Evolutionary conservation across 345 rosid species (phyloP).

Genomic region (Noccaea bulbosa): DNA sequence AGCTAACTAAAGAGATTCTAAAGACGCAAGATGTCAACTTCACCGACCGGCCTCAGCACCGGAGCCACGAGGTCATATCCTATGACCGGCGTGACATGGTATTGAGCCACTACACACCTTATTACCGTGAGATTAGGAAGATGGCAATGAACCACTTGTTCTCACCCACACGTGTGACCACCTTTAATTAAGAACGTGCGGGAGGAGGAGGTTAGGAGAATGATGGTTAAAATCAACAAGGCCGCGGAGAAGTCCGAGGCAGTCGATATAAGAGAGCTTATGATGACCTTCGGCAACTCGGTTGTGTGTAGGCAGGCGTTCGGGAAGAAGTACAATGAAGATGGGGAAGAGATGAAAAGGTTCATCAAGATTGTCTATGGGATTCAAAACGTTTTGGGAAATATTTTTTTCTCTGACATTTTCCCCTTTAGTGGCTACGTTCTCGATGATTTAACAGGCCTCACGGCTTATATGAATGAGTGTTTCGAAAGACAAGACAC

Average conservation of each 20-base stretch:
- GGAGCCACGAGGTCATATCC: slow-evolving; percentile 35
- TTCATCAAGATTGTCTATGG: slow-evolving; percentile 44
- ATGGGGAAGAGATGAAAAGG: slow-evolving; percentile 42
- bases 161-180: slow-evolving; percentile 40
- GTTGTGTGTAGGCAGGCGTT: slow-evolving; percentile 47
- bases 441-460: slow-evolving; percentile 42
- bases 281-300: slow-evolving; percentile 42
- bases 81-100: slow-evolving; percentile 48
- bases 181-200: slow-evolving; percentile 44
- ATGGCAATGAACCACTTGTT: slow-evolving; percentile 44
- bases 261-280: slow-evolving; percentile 40
- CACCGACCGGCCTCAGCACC: slow-evolving; percentile 37
- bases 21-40: slow-evolving; percentile 47
- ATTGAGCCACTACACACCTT: slow-evolving; percentile 38
- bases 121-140: slow-evolving; percentile 45
- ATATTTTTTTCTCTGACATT: slow-evolving; percentile 43
- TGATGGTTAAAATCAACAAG: slow-evolving; percentile 40
- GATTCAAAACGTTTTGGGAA: slow-evolving; percentile 38
- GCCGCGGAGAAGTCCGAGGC: slow-evolving; percentile 18
- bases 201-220: slow-evolving; percentile 39
- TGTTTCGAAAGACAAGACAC: slow-evolving; percentile 36
- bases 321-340: slow-evolving; percentile 48
- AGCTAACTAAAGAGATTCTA: slow-evolving; percentile 47
- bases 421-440: slow-evolving; percentile 35
- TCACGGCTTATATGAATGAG: slow-evolving; percentile 39